Conservation (phyloP, 2,329 filamentous ascomycete species). For the Zalaria obscura region DNA sequence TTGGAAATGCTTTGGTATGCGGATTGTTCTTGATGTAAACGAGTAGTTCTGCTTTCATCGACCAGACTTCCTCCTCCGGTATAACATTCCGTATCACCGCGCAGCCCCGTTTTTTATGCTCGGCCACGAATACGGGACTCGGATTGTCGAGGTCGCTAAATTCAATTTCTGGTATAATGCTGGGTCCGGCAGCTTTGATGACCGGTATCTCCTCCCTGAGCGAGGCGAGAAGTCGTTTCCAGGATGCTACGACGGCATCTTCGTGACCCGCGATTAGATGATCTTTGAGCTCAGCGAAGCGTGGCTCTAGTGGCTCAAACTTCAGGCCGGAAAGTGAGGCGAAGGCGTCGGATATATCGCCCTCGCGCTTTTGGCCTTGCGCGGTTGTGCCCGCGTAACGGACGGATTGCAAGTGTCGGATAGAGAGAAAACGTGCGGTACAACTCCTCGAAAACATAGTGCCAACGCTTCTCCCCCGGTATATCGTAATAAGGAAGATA, state of each 20-base stretch:
- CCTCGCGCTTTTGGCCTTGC: constrained; percentile 39
- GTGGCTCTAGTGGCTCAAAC: constrained; percentile 26
- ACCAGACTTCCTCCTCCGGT: constrained; percentile 25
- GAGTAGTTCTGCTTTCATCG: constrained; percentile 28
- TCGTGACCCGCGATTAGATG: constrained; percentile 33
- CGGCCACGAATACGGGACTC: constrained; percentile 40
- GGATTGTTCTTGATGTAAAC: constrained; percentile 33
- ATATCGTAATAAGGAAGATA: no score
- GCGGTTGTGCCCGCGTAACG: not conserved
- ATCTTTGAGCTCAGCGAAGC: constrained; percentile 30
- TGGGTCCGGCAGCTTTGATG: constrained; percentile 26
- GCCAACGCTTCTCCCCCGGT: no score
- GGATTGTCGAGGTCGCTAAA: constrained; percentile 31
- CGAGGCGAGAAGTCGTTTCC: constrained; percentile 27
- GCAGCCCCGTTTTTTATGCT: constrained; percentile 42
- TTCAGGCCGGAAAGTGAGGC: constrained; percentile 31
- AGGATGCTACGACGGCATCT: constrained; percentile 26
- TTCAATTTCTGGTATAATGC: constrained; percentile 30
- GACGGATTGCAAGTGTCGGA: not conserved
- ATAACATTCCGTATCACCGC: constrained; percentile 32
- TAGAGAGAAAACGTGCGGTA: not conserved
- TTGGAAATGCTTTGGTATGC: constrained; percentile 30
- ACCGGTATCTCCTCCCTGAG: constrained; percentile 30
- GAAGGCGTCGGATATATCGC: constrained; percentile 36
- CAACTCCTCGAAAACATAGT: no score